Base-by-base conservation (phyloP, 2,329 filamentous ascomycete genomes). In the Epichloe brachyelytri region DNA sequence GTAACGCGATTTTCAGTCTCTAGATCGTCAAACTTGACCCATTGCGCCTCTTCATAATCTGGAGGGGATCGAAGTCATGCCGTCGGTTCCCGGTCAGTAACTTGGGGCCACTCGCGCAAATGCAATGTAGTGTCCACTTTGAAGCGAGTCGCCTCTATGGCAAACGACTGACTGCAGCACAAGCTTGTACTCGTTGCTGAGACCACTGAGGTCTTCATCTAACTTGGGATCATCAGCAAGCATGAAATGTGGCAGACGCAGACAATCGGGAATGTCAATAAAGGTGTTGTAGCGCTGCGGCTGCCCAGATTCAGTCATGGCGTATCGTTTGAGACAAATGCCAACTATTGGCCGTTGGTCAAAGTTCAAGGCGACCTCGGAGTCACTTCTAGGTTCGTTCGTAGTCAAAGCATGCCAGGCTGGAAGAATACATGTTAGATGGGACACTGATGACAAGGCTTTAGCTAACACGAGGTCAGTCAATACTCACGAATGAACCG, bases 21-120 rank as follows among this genome's bases (percentile, higher is more conserved):
- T n/a, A 97, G 72, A 63, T 98, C 93, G 62, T 98, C 93, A 59
- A 95, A 96, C 38, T 83, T 85, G 64, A 95, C 82, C 93, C 93
- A 98, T 56, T 83, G 80, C 12, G 85, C 80, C 55, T 85, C 79
- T 53, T 83, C 74, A 58, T 88, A 86, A 51, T 80, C 76, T 12
- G 80, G 80, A 7, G 80, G 80, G 77, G 77, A 53, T 76, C 78
- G 56, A 64, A 74, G 59, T 71, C 74, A 62, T 75, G 71, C 46
- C 72, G 69, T 57, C 79, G 65, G 57, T 83, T 82, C 51, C 80
- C 78, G 15, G 76, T 79, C n/a, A 80, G 67, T 7, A 79, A 70
- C 58, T 76, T 77, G 8, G 71, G n/a, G 82, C 82, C 3, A 88
- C 86, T 48, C 91, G 79, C 36, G 90, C 83, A 56, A 96, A 84